These are phyloP conservation scores for Plasmodium ovale DNA, from an alignment of 169 alveolate species.

Conservation along the genomic window DNA sequence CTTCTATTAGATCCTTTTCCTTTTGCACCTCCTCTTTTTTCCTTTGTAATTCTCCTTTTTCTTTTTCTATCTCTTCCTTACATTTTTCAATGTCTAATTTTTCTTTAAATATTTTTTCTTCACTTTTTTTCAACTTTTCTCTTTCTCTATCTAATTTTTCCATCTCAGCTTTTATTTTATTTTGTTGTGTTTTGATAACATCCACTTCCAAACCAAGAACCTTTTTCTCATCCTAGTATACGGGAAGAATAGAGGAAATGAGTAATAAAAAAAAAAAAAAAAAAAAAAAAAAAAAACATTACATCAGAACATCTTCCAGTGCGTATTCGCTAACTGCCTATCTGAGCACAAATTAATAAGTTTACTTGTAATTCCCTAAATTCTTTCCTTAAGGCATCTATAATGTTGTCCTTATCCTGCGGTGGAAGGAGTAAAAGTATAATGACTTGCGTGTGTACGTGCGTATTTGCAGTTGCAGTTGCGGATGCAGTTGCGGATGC, in stretches of 20 bases:
- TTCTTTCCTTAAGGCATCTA: conserved; percentile 17
- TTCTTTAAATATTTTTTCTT: not conserved
- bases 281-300: not conserved
- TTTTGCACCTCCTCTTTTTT: conserved; percentile 5
- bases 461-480: not conserved
- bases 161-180: conserved; percentile 21
- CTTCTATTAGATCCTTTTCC: conserved; percentile 27
- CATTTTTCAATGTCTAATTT: not conserved
- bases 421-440: not conserved
- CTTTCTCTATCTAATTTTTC: conserved; percentile 3
- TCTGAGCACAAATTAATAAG: not conserved
- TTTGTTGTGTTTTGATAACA: conserved; percentile 4
- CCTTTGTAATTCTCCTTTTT: conserved; percentile 19
- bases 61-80: conserved; percentile 6
- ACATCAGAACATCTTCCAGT: too few relatives aligned
- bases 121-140: not conserved
- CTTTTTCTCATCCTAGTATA: conserved; percentile 40
- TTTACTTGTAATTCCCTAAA: conserved; percentile 24
- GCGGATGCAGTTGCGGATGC: too few relatives aligned
- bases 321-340: too few relatives aligned
- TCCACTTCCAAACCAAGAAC: conserved; percentile 17
- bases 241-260: not conserved
- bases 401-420: conserved; percentile 19
- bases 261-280: not conserved
- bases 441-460: not conserved